phyloP scores from a whole-genome alignment of 768 basidiomycete genomes.

The Trametes villosa region DNA sequence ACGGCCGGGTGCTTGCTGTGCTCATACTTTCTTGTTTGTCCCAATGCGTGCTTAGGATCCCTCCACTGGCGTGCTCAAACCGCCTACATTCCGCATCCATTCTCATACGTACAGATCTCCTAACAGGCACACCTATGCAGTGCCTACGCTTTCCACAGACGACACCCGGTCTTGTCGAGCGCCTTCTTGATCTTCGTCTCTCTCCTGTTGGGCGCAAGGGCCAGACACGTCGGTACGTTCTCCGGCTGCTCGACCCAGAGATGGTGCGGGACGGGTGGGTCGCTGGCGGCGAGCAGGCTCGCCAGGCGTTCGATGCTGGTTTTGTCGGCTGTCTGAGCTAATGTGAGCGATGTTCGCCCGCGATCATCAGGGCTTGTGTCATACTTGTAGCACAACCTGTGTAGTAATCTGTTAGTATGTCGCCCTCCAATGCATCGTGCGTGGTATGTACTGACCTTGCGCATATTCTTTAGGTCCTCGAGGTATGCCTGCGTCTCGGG shows the following conservation, averaged over 20 bases:
- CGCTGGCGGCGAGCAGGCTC: constrained; percentile 30
- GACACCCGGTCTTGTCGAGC: constrained; percentile 44
- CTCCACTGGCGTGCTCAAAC: no score
- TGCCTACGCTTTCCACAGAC: constrained; percentile 38
- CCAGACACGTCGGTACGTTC: constrained; percentile 46
- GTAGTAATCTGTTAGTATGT: neutral
- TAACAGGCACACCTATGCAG: no score
- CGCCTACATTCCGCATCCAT: no score
- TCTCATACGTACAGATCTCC: no score
- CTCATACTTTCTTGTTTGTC: neutral
- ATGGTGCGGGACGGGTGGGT: constrained; percentile 41
- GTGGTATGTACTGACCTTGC: constrained; percentile 37
- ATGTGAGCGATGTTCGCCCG: neutral
- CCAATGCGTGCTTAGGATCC: neutral
- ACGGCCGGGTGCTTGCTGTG: neutral
- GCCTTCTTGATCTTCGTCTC: constrained; percentile 45
- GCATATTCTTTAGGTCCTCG: constrained; percentile 44
- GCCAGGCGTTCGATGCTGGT: constrained; percentile 39
- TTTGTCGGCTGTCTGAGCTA: constrained; percentile 38
- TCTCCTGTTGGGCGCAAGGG: constrained; percentile 46
- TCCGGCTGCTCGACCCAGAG: constrained; percentile 52
- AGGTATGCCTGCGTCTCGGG: constrained; percentile 45
- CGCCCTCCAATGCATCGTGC: neutral
- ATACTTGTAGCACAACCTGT: constrained; percentile 48
- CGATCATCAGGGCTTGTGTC: neutral